These are phyloP conservation scores for Arthrobotrys musiformis DNA, from an alignment of 2,329 filamentous ascomycete genomes.

Conservation along the genomic window DNA sequence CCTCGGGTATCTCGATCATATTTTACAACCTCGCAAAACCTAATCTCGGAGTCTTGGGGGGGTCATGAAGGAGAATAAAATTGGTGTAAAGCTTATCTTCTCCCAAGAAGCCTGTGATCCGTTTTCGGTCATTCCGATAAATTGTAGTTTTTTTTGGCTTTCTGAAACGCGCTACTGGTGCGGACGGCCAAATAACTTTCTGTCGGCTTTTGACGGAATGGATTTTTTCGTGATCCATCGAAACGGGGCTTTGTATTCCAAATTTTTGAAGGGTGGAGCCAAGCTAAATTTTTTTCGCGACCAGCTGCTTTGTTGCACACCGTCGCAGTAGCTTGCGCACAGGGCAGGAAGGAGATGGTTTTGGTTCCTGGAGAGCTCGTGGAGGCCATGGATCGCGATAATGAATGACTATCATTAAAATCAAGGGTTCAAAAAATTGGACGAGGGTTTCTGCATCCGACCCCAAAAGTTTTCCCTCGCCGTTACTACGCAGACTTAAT, in stretches of 20 bases:
- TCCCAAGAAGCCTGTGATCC: neutral
- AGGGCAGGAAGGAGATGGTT: neutral
- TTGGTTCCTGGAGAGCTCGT: neutral
- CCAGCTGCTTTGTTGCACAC: neutral
- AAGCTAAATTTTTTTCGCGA: neutral
- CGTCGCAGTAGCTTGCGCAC: neutral
- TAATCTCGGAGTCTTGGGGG: neutral
- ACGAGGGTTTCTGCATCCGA: neutral
- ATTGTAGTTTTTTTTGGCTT: neutral
- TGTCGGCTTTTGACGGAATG: neutral
- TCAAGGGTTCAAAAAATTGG: neutral
- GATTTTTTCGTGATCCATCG: slow-evolving; percentile 5
- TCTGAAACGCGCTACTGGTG: neutral
- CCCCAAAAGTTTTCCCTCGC: neutral
- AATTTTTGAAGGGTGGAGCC: neutral
- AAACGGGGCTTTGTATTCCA: neutral
- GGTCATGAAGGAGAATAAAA: neutral
- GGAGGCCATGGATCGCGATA: neutral
- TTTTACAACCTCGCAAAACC: neutral
- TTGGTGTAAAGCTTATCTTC: neutral
- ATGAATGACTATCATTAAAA: neutral
- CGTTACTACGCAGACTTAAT: neutral
- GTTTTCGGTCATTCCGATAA: slow-evolving; percentile 1
- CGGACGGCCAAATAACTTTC: neutral
- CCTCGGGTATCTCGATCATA: slow-evolving; percentile 5